Evolutionary conservation across 169 alveolate species (phyloP).

Genomic region (Babesia ovata): DNA sequence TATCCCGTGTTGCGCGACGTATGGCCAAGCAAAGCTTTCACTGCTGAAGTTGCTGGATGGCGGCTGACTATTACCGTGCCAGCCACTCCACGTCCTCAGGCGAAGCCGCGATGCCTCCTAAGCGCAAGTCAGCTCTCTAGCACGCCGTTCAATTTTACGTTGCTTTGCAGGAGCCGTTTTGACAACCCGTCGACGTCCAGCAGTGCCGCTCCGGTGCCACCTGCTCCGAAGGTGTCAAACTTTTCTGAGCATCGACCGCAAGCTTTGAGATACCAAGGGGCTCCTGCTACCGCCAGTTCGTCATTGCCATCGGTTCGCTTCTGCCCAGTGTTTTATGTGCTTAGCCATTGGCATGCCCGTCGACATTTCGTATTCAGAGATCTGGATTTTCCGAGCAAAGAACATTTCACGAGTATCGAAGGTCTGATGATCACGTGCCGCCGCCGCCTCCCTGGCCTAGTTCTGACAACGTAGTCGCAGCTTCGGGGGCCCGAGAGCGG

Average conservation of each 20-base stretch:
- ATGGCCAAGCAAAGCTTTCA: not conserved
- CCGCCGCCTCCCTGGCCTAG: not conserved
- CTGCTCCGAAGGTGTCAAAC: not conserved
- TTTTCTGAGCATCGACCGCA: not conserved
- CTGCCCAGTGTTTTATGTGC: not conserved
- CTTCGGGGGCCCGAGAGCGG: not conserved
- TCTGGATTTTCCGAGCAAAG: not conserved
- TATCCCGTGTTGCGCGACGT: not conserved
- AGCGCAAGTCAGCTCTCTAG: slow-evolving; percentile 43
- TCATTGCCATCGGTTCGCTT: slow-evolving; percentile 19
- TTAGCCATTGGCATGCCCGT: not conserved
- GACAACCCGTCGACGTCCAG: slow-evolving; percentile 12
- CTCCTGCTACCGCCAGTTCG: not conserved
- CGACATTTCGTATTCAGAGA: slow-evolving; percentile 4
- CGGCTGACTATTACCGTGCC: not conserved
- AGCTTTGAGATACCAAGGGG: not conserved
- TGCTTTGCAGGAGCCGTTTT: slow-evolving; percentile 39
- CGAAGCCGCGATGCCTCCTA: not conserved
- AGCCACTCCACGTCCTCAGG: not conserved
- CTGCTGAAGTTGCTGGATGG: not conserved
- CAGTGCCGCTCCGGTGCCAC: not conserved
- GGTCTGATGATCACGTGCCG: not conserved
- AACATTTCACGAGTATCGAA: not conserved
- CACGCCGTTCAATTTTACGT: slow-evolving; percentile 5
- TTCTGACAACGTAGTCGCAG: not conserved